Conservation (phyloP, 306 rosid species). For the Ammopiptanthus mongolicus region DNA sequence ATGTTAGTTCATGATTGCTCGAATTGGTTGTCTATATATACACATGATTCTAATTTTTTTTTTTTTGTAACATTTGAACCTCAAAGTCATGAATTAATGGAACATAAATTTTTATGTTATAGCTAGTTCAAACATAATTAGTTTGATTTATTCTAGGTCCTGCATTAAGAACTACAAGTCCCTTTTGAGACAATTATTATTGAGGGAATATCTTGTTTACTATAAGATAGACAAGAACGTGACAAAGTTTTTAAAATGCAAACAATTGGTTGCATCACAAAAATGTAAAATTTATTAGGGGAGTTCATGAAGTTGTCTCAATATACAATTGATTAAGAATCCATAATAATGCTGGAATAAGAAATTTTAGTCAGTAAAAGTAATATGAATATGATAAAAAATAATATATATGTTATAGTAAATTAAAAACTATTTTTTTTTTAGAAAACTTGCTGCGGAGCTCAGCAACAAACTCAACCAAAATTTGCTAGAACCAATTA, state of each 20-base stretch:
- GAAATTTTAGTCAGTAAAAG: neutral
- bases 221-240: neutral
- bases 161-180: neutral
- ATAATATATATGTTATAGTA: neutral
- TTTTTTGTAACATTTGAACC: constrained; percentile 13
- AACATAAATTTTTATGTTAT: neutral
- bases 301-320: neutral
- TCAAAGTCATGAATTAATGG: neutral
- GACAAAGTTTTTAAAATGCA: neutral
- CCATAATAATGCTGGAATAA: neutral
- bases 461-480: neutral
- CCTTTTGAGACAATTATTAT: neutral
- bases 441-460: neutral
- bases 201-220: neutral
- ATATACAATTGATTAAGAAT: neutral
- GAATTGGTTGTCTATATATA: neutral
- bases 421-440: neutral
- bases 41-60: neutral
- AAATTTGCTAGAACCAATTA: neutral
- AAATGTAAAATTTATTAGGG: neutral
- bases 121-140: neutral
- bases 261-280: neutral
- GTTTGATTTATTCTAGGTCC: neutral
- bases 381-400: too few species aligned
- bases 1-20: constrained; percentile 4